A percentile compares a stretch with the other conserved stretches of the same genome.
Conservation (phyloP, 169 alveolate genomes). For the Cyclospora cayetanensis region DNA sequence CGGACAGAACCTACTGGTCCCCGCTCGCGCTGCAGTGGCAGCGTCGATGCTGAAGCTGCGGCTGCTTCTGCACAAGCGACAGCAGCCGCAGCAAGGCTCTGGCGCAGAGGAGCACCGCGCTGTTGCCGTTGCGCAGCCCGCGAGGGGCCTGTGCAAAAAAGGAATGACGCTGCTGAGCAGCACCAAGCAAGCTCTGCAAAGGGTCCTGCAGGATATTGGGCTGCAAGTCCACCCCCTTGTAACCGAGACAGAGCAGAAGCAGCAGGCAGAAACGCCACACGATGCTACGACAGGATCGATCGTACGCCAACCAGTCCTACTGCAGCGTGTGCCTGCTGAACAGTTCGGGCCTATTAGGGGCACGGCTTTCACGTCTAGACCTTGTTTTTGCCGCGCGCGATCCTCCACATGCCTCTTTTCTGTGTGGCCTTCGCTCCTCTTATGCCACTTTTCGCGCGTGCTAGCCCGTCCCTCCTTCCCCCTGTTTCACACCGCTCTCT, state of each 20-base stretch:
- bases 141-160: neutral
- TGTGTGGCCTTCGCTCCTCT: too few species aligned
- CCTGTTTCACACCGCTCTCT: too few species aligned
- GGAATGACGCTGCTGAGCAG: constrained; percentile 17
- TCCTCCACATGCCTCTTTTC: too few species aligned
- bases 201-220: neutral
- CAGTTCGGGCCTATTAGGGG: too few species aligned
- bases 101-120: neutral
- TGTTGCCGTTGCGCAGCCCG: neutral
- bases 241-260: neutral
- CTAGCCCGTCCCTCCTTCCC: too few species aligned
- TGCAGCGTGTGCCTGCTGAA: too few species aligned
- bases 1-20: neutral
- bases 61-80: neutral
- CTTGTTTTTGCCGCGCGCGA: too few species aligned
- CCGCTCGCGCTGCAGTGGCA: neutral
- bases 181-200: neutral
- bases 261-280: too few species aligned
- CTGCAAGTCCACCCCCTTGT: constrained; percentile 11
- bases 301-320: too few species aligned
- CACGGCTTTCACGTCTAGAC: too few species aligned
- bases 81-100: neutral
- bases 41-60: neutral
- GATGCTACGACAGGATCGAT: too few species aligned
- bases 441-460: too few species aligned